Percentiles rank a stretch among this genome's conserved stretches.
These are phyloP conservation scores for Stentor roeselii DNA, from an alignment of 73 alveolate genomes.

Conservation along the genomic window DNA sequence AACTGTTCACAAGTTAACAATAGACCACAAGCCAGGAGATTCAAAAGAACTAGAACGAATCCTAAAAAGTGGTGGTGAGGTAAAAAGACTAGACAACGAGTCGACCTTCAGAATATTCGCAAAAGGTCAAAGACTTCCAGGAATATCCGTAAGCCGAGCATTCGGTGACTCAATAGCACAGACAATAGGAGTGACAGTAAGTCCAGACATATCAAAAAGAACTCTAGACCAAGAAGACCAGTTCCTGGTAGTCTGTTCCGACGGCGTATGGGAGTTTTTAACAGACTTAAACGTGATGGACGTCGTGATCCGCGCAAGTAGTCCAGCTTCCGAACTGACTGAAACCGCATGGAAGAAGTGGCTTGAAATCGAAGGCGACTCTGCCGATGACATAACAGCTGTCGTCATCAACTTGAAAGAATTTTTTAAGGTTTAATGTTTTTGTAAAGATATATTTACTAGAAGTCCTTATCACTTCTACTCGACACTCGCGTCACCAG, in stretches of 20 bases:
- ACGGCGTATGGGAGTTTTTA: slow-evolving; percentile 18
- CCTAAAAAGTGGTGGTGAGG: slow-evolving; percentile 46
- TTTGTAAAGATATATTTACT: not conserved
- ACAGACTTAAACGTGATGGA: not conserved
- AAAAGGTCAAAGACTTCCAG: slow-evolving; percentile 81
- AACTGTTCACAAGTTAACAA: slow-evolving; percentile 36
- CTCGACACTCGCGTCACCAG: not conserved
- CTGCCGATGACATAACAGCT: slow-evolving; percentile 14
- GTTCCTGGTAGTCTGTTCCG: slow-evolving; percentile 46
- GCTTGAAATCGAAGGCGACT: not conserved
- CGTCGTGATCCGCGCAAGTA: not conserved
- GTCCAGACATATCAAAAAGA: slow-evolving; percentile 68
- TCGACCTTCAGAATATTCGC: slow-evolving; percentile 79
- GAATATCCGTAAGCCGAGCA: slow-evolving; percentile 84
- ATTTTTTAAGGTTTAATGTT: no score
- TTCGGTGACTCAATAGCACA: slow-evolving; percentile 79
- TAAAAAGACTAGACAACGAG: slow-evolving; percentile 49
- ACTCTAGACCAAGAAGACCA: slow-evolving; percentile 52
- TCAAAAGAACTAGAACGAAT: slow-evolving; percentile 63
- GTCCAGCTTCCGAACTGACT: not conserved
- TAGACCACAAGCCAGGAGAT: slow-evolving; percentile 61
- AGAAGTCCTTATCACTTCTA: not conserved
- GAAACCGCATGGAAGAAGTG: slow-evolving; percentile 4
- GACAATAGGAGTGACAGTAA: slow-evolving; percentile 71
- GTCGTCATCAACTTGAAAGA: not conserved